A percentile compares a stretch with the other conserved stretches of the same genome.
Conservation (phyloP, 257 asterid species). For the Orobanche coerulescens region DNA sequence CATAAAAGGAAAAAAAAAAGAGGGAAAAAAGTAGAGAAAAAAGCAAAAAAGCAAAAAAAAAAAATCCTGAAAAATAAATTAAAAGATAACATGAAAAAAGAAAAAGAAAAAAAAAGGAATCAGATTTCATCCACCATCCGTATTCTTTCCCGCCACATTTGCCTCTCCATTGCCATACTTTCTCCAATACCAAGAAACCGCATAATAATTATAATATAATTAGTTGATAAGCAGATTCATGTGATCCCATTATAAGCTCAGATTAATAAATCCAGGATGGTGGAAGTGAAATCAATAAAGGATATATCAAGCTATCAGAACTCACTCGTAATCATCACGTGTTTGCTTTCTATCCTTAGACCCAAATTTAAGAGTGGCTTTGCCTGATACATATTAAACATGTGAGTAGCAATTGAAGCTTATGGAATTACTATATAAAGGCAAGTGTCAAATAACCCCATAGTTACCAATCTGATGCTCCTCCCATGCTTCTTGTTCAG, state of each 20-base stretch:
- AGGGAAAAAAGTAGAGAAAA: too few species aligned
- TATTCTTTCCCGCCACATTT: too few species aligned
- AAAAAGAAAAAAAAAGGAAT: too few species aligned
- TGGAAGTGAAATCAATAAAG: not conserved
- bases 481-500: constrained; percentile 99
- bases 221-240: not conserved
- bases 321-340: constrained; percentile 78
- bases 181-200: not conserved
- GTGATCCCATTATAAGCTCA: not conserved
- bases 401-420: constrained; percentile 24
- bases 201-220: not conserved
- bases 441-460: constrained; percentile 8
- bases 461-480: constrained; percentile 83
- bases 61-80: too few species aligned
- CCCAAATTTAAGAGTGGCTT: constrained; percentile 79
- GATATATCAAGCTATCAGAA: constrained; percentile 20
- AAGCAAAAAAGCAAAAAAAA: too few species aligned
- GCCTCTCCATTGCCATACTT: too few species aligned
- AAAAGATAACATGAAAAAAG: too few species aligned
- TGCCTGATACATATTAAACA: constrained; percentile 44
- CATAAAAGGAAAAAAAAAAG: too few species aligned
- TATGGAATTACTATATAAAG: constrained; percentile 2
- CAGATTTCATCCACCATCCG: too few species aligned
- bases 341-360: constrained; percentile 55
- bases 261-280: not conserved